These are phyloP conservation scores for Arachnomyces sp. DNA, from an alignment of 2,329 filamentous ascomycete species.

Conservation along the genomic window DNA sequence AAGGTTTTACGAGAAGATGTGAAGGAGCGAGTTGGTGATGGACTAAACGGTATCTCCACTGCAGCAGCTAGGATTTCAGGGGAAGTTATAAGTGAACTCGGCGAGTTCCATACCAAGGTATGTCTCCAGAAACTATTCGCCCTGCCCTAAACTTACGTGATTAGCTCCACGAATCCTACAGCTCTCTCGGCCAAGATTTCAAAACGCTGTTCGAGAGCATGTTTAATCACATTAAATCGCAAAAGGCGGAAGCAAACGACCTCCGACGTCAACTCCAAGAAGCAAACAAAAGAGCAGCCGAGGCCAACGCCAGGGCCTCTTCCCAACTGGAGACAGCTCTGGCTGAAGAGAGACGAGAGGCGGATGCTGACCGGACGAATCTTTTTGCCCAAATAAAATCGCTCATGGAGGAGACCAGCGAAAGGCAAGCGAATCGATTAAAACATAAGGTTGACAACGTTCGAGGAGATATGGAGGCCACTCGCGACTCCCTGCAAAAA, in stretches of 20 bases:
- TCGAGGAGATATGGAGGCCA: constrained; percentile 55
- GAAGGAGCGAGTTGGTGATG: constrained; percentile 75
- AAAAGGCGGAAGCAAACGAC: constrained; percentile 66
- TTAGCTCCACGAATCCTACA: constrained; percentile 75
- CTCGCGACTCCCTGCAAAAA: constrained; percentile 57
- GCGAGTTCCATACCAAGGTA: constrained; percentile 67
- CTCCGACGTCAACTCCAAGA: constrained; percentile 63
- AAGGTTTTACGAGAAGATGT: constrained; percentile 81
- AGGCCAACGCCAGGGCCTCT: constrained; percentile 60
- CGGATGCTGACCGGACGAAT: constrained; percentile 63
- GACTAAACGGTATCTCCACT: constrained; percentile 69
- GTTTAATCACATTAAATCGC: constrained; percentile 62
- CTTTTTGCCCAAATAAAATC: constrained; percentile 67
- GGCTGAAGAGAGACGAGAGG: constrained; percentile 65
- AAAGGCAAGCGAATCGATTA: constrained; percentile 64
- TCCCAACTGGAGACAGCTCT: constrained; percentile 59
- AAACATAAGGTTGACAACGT: constrained; percentile 54
- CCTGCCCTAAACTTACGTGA: constrained; percentile 12
- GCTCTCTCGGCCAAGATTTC: constrained; percentile 73
- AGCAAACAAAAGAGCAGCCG: constrained; percentile 59
- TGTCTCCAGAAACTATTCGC: constrained; percentile 9
- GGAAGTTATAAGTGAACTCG: constrained; percentile 78
- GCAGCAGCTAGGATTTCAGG: constrained; percentile 83
- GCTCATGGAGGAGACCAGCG: constrained; percentile 67
- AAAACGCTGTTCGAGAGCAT: constrained; percentile 77